phyloP scores from a whole-genome alignment of 2,329 filamentous ascomycete species.

The Xylaria sp. region DNA sequence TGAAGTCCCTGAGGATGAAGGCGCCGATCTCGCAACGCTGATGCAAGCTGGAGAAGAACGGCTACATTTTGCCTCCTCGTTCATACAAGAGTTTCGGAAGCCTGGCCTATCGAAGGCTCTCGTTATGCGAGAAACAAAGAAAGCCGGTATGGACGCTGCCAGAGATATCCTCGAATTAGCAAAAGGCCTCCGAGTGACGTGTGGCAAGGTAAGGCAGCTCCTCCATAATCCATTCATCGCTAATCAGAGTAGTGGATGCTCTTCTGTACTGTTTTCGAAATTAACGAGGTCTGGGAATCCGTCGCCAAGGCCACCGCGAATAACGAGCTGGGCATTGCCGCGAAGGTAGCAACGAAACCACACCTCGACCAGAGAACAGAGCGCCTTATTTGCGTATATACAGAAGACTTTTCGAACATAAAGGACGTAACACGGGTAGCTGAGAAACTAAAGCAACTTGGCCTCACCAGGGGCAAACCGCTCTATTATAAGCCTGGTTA shows the following conservation, averaged over 20 bases:
- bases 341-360: slow-evolving; percentile 72
- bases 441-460: slow-evolving; percentile 64
- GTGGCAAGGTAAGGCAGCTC: slow-evolving; percentile 64
- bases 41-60: slow-evolving; percentile 58
- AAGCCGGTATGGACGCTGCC: slow-evolving; percentile 55
- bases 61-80: slow-evolving; percentile 50
- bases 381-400: slow-evolving; percentile 79
- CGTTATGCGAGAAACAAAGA: slow-evolving; percentile 54
- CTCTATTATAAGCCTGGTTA: slow-evolving; percentile 82
- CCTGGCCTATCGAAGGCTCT: slow-evolving; percentile 44
- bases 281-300: slow-evolving; percentile 68
- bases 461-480: slow-evolving; percentile 57
- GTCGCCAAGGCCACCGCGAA: slow-evolving; percentile 71
- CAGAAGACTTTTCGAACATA: slow-evolving; percentile 71
- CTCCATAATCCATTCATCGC: slow-evolving; percentile 17
- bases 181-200: slow-evolving; percentile 59
- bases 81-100: slow-evolving; percentile 55
- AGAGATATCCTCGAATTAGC: slow-evolving; percentile 67
- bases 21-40: slow-evolving; percentile 55
- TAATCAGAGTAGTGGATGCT: slow-evolving; percentile 68
- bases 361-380: slow-evolving; percentile 49
- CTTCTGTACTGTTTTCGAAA: slow-evolving; percentile 60
- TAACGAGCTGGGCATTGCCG: slow-evolving; percentile 71
- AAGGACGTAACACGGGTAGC: slow-evolving; percentile 74
- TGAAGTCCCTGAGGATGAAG: slow-evolving; percentile 54